phyloP scores from a whole-genome alignment of 768 basidiomycete genomes.

The Tephrocybe sp. region DNA sequence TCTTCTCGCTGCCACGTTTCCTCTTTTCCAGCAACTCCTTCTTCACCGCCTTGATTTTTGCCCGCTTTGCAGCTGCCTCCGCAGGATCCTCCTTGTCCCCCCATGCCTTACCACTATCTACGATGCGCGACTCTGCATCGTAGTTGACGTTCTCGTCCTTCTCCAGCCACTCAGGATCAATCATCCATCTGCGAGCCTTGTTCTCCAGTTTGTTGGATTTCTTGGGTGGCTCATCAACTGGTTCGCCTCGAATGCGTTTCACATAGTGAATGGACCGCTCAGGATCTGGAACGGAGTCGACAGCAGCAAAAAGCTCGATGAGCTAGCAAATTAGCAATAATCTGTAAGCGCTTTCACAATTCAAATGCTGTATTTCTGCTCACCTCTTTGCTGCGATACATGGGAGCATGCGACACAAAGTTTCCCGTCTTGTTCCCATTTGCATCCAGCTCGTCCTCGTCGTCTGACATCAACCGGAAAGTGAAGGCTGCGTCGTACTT shows the following conservation, averaged over 20 bases:
- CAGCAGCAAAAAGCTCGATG: background rate
- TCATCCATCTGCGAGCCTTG: constrained; percentile 19
- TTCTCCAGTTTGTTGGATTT: background rate
- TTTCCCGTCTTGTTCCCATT: background rate
- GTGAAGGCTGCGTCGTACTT: background rate
- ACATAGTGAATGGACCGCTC: background rate
- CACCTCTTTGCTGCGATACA: background rate
- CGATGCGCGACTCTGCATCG: constrained; percentile 8
- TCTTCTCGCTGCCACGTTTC: background rate
- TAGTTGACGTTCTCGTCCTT: constrained; percentile 11
- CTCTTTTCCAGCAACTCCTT: too few species aligned
- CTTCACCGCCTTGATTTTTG: too few species aligned
- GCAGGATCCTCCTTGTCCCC: background rate
- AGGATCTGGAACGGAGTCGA: background rate
- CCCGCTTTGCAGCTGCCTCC: too few species aligned
- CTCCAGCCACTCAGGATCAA: constrained; percentile 17
- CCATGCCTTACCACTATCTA: constrained; percentile 17
- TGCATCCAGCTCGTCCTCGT: background rate
- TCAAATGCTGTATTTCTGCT: too few species aligned
- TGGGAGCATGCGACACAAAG: background rate
- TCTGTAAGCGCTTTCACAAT: background rate
- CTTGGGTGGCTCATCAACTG: background rate
- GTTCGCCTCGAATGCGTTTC: background rate
- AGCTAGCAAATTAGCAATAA: background rate
- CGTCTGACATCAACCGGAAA: background rate